Evolutionary conservation across 2,329 filamentous ascomycete species (phyloP).

Genomic region (Sclerotiophoma versabilis): DNA sequence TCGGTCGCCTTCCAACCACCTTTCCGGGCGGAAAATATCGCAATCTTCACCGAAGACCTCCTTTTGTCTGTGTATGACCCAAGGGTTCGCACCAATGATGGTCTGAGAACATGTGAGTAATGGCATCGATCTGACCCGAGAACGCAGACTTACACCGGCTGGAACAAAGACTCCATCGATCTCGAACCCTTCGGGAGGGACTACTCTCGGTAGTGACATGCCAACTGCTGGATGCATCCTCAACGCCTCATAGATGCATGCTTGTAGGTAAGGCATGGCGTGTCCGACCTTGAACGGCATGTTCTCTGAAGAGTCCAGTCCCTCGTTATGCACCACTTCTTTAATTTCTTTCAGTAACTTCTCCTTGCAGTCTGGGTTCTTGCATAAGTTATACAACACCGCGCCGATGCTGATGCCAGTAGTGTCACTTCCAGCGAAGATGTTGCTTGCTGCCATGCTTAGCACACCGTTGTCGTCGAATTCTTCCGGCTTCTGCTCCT

Average conservation of each 20-base stretch:
- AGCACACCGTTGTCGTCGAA: slow-evolving; percentile 48
- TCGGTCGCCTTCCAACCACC: slow-evolving; percentile 21
- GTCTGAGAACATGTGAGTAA: slow-evolving; percentile 4
- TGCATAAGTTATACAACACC: slow-evolving; percentile 30
- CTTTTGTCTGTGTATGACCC: slow-evolving; percentile 25
- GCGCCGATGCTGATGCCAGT: slow-evolving; percentile 49
- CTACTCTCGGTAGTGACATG: slow-evolving; percentile 24
- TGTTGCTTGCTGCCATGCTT: slow-evolving; percentile 46
- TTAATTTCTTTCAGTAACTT: slow-evolving; percentile 27
- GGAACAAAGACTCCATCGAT: slow-evolving; percentile 21
- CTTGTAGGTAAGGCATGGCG: slow-evolving; percentile 33
- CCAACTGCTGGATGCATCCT: slow-evolving; percentile 31
- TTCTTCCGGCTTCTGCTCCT: slow-evolving; percentile 45
- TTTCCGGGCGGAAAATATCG: slow-evolving; percentile 22
- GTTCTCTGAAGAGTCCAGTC: neutral
- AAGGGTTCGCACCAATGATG: slow-evolving; percentile 21
- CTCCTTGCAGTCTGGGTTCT: slow-evolving; percentile 20
- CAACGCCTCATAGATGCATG: slow-evolving; percentile 31
- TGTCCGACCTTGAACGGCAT: slow-evolving; percentile 24
- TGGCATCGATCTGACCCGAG: neutral
- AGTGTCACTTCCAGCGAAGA: slow-evolving; percentile 54
- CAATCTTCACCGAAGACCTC: slow-evolving; percentile 25
- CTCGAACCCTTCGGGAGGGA: slow-evolving; percentile 23
- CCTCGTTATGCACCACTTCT: slow-evolving; percentile 8
- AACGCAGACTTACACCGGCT: slow-evolving; percentile 10